Evolutionary conservation across 306 rosid genomes (phyloP).

Genomic region (Sophora flavescens): DNA sequence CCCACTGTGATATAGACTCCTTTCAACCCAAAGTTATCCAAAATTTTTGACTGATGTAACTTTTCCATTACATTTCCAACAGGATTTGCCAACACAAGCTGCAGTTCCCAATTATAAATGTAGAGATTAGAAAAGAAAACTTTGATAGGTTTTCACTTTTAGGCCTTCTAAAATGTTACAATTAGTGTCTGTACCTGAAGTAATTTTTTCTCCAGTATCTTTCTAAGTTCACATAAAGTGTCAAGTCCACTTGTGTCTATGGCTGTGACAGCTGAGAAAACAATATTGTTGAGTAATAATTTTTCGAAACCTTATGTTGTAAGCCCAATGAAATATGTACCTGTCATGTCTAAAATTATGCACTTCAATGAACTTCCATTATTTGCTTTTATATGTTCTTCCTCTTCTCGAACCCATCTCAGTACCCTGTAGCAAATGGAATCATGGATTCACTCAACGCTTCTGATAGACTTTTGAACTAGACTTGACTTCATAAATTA

Average conservation of each 20-base stretch:
- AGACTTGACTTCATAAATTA: not conserved
- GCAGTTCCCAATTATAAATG: constrained; percentile 37
- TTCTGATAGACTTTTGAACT: not conserved
- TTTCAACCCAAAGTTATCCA: constrained; percentile 63
- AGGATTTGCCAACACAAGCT: constrained; percentile 90
- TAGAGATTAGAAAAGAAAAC: not conserved
- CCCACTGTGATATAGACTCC: constrained; percentile 83
- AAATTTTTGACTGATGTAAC: constrained; percentile 59
- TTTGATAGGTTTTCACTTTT: not conserved
- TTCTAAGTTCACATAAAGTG: constrained; percentile 66
- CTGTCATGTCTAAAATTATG: constrained; percentile 90
- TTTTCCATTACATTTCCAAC: constrained; percentile 83
- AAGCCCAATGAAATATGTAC: constrained; percentile 49
- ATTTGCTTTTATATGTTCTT: constrained; percentile 68
- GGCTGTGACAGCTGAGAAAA: constrained; percentile 80
- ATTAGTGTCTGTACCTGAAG: constrained; percentile 61
- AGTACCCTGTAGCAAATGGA: constrained; percentile 61
- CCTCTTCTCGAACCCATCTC: constrained; percentile 95
- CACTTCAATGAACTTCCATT: constrained; percentile 63
- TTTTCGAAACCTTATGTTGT: constrained; percentile 14
- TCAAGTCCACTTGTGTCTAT: constrained; percentile 87
- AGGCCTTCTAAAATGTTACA: not conserved
- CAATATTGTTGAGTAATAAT: constrained; percentile 30
- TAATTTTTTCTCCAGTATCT: constrained; percentile 70
- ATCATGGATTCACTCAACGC: constrained; percentile 30